These are phyloP conservation scores for Erucastrum elatum DNA, from an alignment of 345 rosid genomes.

Conservation along the genomic window DNA sequence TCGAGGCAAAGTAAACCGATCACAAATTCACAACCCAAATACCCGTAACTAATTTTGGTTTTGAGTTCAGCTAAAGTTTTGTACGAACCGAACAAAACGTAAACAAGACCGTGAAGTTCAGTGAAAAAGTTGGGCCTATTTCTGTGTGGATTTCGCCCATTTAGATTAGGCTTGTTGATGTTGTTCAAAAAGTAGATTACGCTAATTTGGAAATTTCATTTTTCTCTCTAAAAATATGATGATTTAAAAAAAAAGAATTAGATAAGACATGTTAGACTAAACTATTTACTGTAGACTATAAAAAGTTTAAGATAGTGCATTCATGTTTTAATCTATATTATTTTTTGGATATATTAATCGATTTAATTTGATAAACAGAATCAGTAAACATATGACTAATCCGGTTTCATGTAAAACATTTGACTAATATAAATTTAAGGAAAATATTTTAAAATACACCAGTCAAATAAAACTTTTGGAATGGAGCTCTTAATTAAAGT, in stretches of 20 bases:
- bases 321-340: background rate
- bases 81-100: background rate
- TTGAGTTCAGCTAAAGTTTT: background rate
- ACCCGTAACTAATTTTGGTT: too few relatives aligned
- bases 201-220: too few relatives aligned
- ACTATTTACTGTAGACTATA: background rate
- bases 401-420: too few relatives aligned
- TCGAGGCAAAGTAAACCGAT: background rate
- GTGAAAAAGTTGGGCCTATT: background rate
- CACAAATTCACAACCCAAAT: too few relatives aligned
- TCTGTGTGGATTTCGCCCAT: background rate
- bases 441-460: too few relatives aligned
- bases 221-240: too few relatives aligned
- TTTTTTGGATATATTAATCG: background rate
- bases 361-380: background rate
- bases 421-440: too few relatives aligned
- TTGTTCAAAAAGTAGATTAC: too few relatives aligned
- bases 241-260: too few relatives aligned
- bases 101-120: background rate
- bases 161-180: background rate
- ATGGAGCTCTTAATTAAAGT: too few relatives aligned
- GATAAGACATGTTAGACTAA: background rate
- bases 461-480: too few relatives aligned
- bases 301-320: background rate
- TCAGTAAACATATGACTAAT: background rate